Evolutionary conservation across 176 grass and related monocot species (phyloP), one percentile per base, ranked within the genome.

Genomic region (Neostapfia colusana): DNA sequence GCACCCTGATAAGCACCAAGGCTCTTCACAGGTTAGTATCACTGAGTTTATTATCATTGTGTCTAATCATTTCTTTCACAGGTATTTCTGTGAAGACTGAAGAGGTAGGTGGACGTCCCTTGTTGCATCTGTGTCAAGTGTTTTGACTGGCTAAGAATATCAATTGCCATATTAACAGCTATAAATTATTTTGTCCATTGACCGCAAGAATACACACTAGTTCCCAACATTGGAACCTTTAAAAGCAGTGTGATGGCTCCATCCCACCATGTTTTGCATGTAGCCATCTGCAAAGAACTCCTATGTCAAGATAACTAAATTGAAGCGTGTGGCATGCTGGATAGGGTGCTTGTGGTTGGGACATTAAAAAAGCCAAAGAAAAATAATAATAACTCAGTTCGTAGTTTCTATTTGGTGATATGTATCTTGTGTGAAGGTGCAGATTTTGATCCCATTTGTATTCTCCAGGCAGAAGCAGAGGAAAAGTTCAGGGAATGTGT

Each of bases 1-100:
- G 94, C 94, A 97, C 67, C 94, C 94, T 2, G 86, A 97, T 59
- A 97, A 93, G 66, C 91, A 97, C 85, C 83, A 91, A 79, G 91
- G 91, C 24, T 41, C 88, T 76, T 93, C 81, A 67, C 82, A 93
- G 91, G 94, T 97, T 61, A 41, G 69, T 79, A 18, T 15, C 41
- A 46, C 45, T 35, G 1, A 43, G 31, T 25, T 3, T 31, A 26
- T 9, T 61, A 3, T 80, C 10, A 59, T 44, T 73, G 43, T 38
- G 20, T 65, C 15, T 34, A 14, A 26, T 53, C 17, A 63, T 48
- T 44, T 63, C 1, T 70, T 7, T 59, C 39, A 4, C 41, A 23
- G 36, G 23, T 69, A 10, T 11, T 8, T 26, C 10, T 58, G 55
- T 57, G 8, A 31, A 13, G 8, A 75, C 23, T 57, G 8, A 31